phyloP scores from a whole-genome alignment of 257 asterid genomes.

The Nicotiana undulata region DNA sequence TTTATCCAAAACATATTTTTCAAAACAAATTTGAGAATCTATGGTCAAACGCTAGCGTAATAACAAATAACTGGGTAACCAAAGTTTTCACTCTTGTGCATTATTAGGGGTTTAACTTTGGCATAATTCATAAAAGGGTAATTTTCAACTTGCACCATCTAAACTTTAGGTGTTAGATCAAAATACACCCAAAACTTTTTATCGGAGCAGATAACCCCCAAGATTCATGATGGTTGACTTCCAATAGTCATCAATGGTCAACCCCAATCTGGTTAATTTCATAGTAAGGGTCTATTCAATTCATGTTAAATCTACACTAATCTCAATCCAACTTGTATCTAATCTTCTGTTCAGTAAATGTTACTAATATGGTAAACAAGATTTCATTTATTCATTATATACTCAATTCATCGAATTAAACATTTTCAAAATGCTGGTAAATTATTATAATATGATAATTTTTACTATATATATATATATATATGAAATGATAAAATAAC shows the following conservation, averaged over 20 bases:
- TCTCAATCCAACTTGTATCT: background rate
- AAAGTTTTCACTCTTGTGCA: no score
- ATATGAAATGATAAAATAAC: background rate
- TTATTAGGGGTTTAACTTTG: background rate
- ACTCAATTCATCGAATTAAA: background rate
- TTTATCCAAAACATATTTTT: no score
- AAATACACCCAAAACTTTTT: background rate
- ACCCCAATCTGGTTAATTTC: background rate
- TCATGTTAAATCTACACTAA: background rate
- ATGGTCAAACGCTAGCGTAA: no score
- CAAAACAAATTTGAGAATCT: no score
- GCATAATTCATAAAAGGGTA: background rate
- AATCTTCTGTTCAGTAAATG: background rate
- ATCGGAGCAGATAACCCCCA: background rate
- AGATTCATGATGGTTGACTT: background rate
- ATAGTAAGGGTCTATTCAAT: background rate
- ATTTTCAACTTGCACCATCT: background rate
- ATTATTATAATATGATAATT: background rate
- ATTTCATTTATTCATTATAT: background rate
- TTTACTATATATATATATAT: background rate
- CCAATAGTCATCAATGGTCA: background rate
- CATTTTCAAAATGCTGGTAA: background rate
- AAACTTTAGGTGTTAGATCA: background rate
- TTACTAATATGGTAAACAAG: background rate
- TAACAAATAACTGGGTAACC: background rate